Evolutionary conservation across 140 eudicot species (phyloP), one percentile per base, ranked within the genome.

Genomic region (Anethum foeniculum): DNA sequence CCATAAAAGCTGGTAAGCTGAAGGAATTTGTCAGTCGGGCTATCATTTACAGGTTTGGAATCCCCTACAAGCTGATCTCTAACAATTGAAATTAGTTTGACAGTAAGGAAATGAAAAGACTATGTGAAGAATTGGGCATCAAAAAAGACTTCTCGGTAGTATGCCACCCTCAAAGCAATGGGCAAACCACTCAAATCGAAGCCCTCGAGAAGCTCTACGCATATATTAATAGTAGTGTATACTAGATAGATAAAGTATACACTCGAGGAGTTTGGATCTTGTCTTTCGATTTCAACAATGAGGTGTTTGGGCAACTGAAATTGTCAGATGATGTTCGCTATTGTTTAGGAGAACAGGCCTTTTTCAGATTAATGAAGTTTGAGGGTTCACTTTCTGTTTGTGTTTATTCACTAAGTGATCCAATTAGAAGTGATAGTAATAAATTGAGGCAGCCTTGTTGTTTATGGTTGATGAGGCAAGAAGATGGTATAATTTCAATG

Each of bases 231-330:
- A 68, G 80, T n/a, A 12, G 8, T 23, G 49, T 56, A n/a, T 77
- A 77, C 80, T 77, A 72, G 80, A 1, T 77, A 41, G 51, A 54
- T 23, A 28, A 44, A 8, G 12, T 7, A 21, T 2, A 39, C 19
- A 1, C 44, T 11, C 13, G 1, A 11, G 75, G 13, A 28, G 32
- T 32, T 34, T 54, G 71, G 81, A 56, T 77, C 27, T 1, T 77
- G n/a, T 52, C 52, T 13, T 77, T 77, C 13, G 80, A 77, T 77
- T 34, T 77, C 19, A 52, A 36, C 11, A 34, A 21, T 77, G 80
- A 77, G 80, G 52, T 77, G 27, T 77, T 77, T 77, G 51, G 49
- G 48, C 51, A 77, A 56, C 46, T 77, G 71, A 32, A 77, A 39
- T 56, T 77, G 71, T 39, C 80, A 13, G 75, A 69, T 28, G 38